phyloP scores from a whole-genome alignment of 306 rosid genomes.

The Vigna hirtella region DNA sequence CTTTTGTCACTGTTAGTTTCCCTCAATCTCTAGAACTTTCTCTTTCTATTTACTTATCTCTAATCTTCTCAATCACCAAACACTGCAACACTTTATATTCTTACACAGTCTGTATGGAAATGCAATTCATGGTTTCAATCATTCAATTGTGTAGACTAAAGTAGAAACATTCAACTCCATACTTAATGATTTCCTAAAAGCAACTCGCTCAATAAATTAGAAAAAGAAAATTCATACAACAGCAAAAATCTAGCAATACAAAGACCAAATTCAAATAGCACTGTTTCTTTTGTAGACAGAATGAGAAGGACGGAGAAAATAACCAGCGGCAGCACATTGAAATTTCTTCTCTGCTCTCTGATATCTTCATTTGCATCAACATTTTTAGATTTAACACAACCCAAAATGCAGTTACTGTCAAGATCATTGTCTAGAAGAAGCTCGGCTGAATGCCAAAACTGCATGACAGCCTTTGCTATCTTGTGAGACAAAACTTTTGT shows the following conservation, averaged over 20 bases:
- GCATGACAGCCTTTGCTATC: slow-evolving; percentile 74
- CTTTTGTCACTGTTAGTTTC: background rate
- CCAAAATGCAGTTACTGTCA: slow-evolving; percentile 33
- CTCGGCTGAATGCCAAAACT: slow-evolving; percentile 88
- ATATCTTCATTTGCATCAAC: slow-evolving; percentile 51
- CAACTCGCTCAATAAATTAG: background rate
- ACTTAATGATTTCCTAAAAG: slow-evolving; percentile 15
- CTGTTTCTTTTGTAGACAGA: background rate
- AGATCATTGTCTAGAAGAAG: slow-evolving; percentile 47
- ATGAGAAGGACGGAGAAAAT: slow-evolving; percentile 36
- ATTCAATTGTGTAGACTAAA: slow-evolving; percentile 1
- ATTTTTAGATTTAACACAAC: slow-evolving; percentile 45
- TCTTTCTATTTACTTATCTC: background rate
- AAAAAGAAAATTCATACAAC: slow-evolving; percentile 18
- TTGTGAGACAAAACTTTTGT: slow-evolving; percentile 64
- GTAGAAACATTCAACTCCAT: slow-evolving; percentile 14
- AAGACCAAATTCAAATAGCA: slow-evolving; percentile 28
- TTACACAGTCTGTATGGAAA: background rate
- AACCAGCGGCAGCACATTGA: slow-evolving; percentile 48
- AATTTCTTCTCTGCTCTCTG: slow-evolving; percentile 46
- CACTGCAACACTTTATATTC: background rate
- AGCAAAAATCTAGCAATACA: slow-evolving; percentile 22
- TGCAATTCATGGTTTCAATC: background rate
- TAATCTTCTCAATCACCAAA: background rate
- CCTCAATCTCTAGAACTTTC: background rate